Evolutionary conservation across 805 yeast genomes (phyloP).

Genomic region (Ogataea salicorniae): DNA sequence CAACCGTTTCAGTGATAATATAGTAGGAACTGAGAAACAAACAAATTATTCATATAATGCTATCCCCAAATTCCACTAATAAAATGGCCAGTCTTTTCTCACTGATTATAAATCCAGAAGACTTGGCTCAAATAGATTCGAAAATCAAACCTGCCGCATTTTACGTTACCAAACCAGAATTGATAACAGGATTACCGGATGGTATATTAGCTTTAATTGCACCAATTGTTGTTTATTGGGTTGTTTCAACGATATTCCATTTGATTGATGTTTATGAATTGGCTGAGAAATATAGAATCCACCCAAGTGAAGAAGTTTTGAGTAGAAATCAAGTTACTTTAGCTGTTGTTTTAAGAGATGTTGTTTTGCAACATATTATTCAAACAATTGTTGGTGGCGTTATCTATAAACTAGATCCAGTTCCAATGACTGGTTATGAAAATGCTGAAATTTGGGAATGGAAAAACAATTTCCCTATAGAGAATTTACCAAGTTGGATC

Average conservation of each 20-base stretch:
- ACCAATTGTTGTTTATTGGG: slow-evolving; percentile 86
- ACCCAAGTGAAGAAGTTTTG: slow-evolving; percentile 81
- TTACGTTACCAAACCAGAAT: slow-evolving; percentile 31
- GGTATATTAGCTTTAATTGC: slow-evolving; percentile 62
- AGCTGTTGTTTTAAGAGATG: slow-evolving; percentile 71
- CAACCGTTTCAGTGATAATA: too few relatives aligned
- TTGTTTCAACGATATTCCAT: slow-evolving; percentile 66
- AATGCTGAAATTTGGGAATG: slow-evolving; percentile 41
- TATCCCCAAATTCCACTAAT: not conserved
- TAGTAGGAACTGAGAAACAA: too few relatives aligned
- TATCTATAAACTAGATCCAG: slow-evolving; percentile 53
- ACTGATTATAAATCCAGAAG: slow-evolving; percentile 13
- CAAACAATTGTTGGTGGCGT: slow-evolving; percentile 68
- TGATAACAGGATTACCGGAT: slow-evolving; percentile 64
- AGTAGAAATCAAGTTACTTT: slow-evolving; percentile 71
- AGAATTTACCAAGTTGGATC: slow-evolving; percentile 39
- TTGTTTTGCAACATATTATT: slow-evolving; percentile 74
- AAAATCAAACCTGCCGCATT: slow-evolving; percentile 25
- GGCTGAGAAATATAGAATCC: slow-evolving; percentile 83
- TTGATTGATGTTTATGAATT: slow-evolving; percentile 66
- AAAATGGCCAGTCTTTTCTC: not conserved
- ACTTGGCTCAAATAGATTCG: slow-evolving; percentile 18
- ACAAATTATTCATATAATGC: too few relatives aligned
- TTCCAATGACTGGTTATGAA: slow-evolving; percentile 49
- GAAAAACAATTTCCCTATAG: slow-evolving; percentile 29